Conservation (phyloP, 148 eudicot species). For the Camellia japonica region DNA sequence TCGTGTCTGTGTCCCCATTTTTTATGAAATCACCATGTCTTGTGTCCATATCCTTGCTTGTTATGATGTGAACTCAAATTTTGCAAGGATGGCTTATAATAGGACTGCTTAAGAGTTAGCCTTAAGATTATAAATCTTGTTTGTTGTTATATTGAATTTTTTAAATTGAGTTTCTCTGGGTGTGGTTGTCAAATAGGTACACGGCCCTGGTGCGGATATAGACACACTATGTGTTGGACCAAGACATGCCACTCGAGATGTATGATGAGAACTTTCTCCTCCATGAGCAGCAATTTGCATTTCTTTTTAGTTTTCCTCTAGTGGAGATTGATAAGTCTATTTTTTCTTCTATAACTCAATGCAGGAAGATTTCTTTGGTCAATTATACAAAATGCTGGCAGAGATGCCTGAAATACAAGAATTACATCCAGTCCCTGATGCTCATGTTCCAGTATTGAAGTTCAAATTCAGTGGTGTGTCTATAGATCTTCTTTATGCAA, state of each 20-base stretch:
- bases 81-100: neutral
- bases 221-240: conserved; percentile 53
- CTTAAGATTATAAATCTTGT: neutral
- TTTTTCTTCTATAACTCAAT: neutral
- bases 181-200: conserved; percentile 33
- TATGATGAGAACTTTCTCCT: conserved; percentile 9
- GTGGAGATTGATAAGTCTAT: neutral
- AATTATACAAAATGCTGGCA: conserved; percentile 37
- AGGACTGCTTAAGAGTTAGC: neutral
- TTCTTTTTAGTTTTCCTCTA: neutral
- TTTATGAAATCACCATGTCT: too few species aligned
- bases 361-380: conserved; percentile 49
- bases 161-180: neutral
- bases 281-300: neutral
- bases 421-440: conserved; percentile 45
- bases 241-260: conserved; percentile 40
- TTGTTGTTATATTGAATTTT: too few species aligned
- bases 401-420: conserved; percentile 53
- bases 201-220: conserved; percentile 55
- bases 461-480: conserved; percentile 49
- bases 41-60: too few species aligned
- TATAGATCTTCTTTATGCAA: conserved; percentile 55
- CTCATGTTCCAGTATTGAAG: conserved; percentile 54
- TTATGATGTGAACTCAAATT: neutral
- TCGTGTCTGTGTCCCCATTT: too few species aligned